Base-by-base conservation (phyloP, 805 yeast species). In the Ogataea methylovora region DNA sequence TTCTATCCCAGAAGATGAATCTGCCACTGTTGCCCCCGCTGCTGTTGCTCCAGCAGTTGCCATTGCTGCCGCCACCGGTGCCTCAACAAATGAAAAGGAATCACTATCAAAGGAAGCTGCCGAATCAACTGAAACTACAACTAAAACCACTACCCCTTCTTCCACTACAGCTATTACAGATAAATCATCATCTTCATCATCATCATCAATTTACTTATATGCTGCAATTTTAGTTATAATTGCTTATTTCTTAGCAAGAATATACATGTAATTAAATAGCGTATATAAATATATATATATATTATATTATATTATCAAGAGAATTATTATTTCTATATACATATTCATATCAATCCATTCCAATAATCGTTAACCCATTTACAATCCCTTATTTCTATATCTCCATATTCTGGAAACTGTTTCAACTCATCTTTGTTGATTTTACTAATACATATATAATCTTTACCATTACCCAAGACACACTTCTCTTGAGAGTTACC, bases 401-500 rank as follows among this genome's bases (percentile, higher is more conserved):
- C 60, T 5, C 4, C n/a, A 17, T 12, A 24, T 39, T 65, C 71
- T 14, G 52, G 48, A 17, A 44, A 47, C 41, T 10, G 65, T 61
- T 24, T 30, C 17, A 16, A 18, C 7, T 41, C 50, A 11, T 36
- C 34, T 22, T 36, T 35, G 22, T 73, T 69, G 8, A 54, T 58
- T 45, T 81, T 83, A 15, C 96, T 82, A 27, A 92, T 81, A 56
- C 98, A 92, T 12, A 88, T 67, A 50, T 65, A 81, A 36, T 72
- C 72, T 22, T 65, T 59, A 14, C 75, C 69, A 42, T 74, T 78
- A 0, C 96, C 94, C 27, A 84, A 61, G 2, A 70, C 52, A 56
- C 98, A 92, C 49, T 84, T 82, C 40, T 84, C 49, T 53, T 90
- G 95, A 1, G 94, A 79, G 38, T 77, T 74, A 2, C 95, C 92